Evolutionary conservation across 2,329 filamentous ascomycete genomes (phyloP).

Genomic region (Xylaria sp.): DNA sequence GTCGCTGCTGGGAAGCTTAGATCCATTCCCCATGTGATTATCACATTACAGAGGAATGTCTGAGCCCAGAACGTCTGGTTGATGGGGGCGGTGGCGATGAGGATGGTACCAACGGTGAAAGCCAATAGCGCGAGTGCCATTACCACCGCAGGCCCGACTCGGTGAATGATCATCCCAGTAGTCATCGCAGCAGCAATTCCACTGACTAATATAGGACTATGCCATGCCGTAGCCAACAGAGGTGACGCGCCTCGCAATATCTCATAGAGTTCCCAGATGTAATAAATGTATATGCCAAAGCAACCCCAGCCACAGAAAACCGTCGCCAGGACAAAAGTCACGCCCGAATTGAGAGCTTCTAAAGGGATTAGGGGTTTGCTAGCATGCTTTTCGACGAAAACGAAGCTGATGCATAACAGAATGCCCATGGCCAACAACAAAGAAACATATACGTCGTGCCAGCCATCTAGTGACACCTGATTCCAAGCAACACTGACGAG

Average conservation of each 20-base stretch:
- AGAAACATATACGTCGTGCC: slow-evolving; percentile 55
- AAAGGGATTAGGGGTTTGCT: slow-evolving; percentile 56
- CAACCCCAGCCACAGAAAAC: slow-evolving; percentile 50
- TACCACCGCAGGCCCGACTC: slow-evolving; percentile 36
- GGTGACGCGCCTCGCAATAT: slow-evolving; percentile 41
- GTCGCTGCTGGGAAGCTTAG: slow-evolving; percentile 58
- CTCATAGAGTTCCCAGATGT: slow-evolving; percentile 47
- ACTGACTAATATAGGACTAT: slow-evolving; percentile 42
- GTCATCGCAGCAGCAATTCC: slow-evolving; percentile 41
- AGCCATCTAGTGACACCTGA: slow-evolving; percentile 57
- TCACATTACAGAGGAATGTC: slow-evolving; percentile 52
- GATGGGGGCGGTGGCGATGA: slow-evolving; percentile 45
- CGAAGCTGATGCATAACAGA: slow-evolving; percentile 53
- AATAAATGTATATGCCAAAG: slow-evolving; percentile 50
- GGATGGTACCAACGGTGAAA: slow-evolving; percentile 34
- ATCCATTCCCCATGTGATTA: slow-evolving; percentile 58
- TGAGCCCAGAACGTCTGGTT: slow-evolving; percentile 58
- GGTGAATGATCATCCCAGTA: slow-evolving; percentile 34
- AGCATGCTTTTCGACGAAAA: slow-evolving; percentile 53
- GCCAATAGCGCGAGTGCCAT: slow-evolving; percentile 37
- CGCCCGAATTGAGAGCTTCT: slow-evolving; percentile 49
- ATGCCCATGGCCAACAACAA: slow-evolving; percentile 53
- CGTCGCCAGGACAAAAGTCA: slow-evolving; percentile 53
- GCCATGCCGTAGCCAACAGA: slow-evolving; percentile 43
- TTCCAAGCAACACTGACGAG: slow-evolving; percentile 64